Conservation (phyloP, 2,329 filamentous ascomycete species). For the Aaosphaeria arxii region DNA sequence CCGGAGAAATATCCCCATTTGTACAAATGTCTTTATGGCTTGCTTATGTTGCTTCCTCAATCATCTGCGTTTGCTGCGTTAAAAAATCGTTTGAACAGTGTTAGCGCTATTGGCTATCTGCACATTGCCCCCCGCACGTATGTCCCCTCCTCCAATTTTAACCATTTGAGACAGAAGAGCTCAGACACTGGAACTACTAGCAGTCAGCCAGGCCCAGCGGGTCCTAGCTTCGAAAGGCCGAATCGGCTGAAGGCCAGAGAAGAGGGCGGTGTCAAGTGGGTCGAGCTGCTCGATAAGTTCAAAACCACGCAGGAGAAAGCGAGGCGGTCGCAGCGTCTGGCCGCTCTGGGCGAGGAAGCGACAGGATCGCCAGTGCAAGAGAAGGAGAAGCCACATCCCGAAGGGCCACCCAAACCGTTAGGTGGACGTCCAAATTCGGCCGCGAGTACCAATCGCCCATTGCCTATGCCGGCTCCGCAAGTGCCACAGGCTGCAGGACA, state of each 20-base stretch:
- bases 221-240: conserved; percentile 48
- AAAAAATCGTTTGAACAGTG: conserved; percentile 94
- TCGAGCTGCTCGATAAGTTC: conserved; percentile 92
- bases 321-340: conserved; percentile 63
- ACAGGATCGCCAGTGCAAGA: conserved; percentile 22
- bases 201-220: conserved; percentile 30
- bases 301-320: conserved; percentile 85
- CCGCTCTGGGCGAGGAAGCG: conserved; percentile 37
- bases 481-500: conserved; percentile 20
- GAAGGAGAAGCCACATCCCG: conserved; percentile 26
- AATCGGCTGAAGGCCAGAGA: conserved; percentile 79
- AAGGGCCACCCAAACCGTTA: conserved; percentile 22
- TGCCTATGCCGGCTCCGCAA: conserved; percentile 12
- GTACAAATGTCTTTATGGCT: conserved; percentile 95
- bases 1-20: conserved; percentile 92
- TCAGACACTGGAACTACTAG: conserved; percentile 38
- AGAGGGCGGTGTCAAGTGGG: conserved; percentile 84
- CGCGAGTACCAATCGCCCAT: conserved; percentile 17
- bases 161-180: conserved; percentile 42
- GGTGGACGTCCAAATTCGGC: conserved; percentile 19
- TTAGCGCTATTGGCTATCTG: conserved; percentile 93
- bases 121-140: conserved; percentile 80
- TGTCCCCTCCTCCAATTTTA: conserved; percentile 45
- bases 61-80: conserved; percentile 95
- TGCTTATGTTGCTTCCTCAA: conserved; percentile 97